Conservation (phyloP, 805 yeast species). For the Candida odintsovae region DNA sequence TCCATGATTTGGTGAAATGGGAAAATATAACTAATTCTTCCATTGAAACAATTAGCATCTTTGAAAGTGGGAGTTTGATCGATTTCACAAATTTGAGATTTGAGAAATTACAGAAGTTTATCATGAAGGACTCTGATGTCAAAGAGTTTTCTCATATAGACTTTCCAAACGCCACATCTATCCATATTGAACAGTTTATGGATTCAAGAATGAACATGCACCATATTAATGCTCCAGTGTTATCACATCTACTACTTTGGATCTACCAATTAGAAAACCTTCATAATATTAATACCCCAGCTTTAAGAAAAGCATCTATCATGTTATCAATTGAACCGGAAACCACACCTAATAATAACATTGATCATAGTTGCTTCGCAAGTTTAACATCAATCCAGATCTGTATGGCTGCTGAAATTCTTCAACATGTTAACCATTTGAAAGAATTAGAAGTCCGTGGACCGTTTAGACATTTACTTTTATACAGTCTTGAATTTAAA, state of each 20-base stretch:
- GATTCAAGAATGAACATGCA: conserved; percentile 7
- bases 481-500: conserved; percentile 3
- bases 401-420: conserved; percentile 12
- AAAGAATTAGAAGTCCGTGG: conserved; percentile 13
- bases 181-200: conserved; percentile 16
- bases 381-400: conserved; percentile 7
- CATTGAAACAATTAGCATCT: conserved; percentile 2
- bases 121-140: conserved; percentile 12
- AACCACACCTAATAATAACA: neutral
- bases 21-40: conserved; percentile 5
- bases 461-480: conserved; percentile 6
- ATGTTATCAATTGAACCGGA: conserved; percentile 17
- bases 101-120: neutral
- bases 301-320: conserved; percentile 6
- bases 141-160: conserved; percentile 1
- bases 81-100: conserved; percentile 3
- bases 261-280: conserved; percentile 7
- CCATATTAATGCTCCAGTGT: conserved; percentile 8
- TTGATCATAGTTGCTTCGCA: conserved; percentile 11
- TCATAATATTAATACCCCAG: conserved; percentile 6
- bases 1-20: conserved; percentile 11
- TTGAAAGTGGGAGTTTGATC: conserved; percentile 5
- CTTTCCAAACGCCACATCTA: conserved; percentile 5
- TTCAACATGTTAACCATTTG: conserved; percentile 4
- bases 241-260: conserved; percentile 8